Percentiles rank a stretch among this genome's conserved stretches.
These are phyloP conservation scores for Moringa oleifera DNA, from an alignment of 345 rosid species.

Conservation along the genomic window DNA sequence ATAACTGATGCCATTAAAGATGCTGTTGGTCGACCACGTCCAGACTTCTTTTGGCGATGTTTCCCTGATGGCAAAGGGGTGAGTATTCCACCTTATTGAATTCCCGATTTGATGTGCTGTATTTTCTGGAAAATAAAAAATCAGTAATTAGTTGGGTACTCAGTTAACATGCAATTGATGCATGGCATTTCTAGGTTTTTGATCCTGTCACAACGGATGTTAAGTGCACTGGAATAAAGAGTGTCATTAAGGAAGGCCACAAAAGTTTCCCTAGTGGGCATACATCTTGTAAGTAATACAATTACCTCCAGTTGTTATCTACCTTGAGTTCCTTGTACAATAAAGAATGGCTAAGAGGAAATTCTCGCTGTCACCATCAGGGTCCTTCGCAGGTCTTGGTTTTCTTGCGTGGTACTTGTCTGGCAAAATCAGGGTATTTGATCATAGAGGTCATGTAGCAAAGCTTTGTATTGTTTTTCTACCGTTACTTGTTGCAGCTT, in stretches of 20 bases:
- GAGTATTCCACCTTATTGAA: conserved; percentile 13
- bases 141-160: conserved; percentile 12
- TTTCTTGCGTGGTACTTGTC: conserved; percentile 68
- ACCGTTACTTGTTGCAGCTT: conserved; percentile 71
- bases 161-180: conserved; percentile 8
- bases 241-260: conserved; percentile 81
- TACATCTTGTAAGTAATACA: conserved; percentile 66
- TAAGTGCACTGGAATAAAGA: conserved; percentile 64
- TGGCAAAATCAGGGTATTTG: conserved; percentile 75
- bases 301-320: conserved; percentile 4
- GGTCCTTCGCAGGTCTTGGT: conserved; percentile 88
- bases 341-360: conserved; percentile 12
- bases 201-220: conserved; percentile 55
- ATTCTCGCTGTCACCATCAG: conserved; percentile 40
- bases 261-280: conserved; percentile 98
- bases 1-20: conserved; percentile 90
- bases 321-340: not conserved
- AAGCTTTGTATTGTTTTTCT: conserved; percentile 74
- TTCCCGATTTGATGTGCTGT: not conserved
- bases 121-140: not conserved
- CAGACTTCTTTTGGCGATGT: conserved; percentile 97
- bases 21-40: conserved; percentile 93
- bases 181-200: conserved; percentile 40
- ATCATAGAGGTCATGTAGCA: conserved; percentile 81
- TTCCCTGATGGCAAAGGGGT: conserved; percentile 91